Percentiles rank a stretch among this genome's conserved stretches.
Evolutionary conservation across 2,329 filamentous ascomycete species (phyloP).

Genomic region (Diplodia mutila): DNA sequence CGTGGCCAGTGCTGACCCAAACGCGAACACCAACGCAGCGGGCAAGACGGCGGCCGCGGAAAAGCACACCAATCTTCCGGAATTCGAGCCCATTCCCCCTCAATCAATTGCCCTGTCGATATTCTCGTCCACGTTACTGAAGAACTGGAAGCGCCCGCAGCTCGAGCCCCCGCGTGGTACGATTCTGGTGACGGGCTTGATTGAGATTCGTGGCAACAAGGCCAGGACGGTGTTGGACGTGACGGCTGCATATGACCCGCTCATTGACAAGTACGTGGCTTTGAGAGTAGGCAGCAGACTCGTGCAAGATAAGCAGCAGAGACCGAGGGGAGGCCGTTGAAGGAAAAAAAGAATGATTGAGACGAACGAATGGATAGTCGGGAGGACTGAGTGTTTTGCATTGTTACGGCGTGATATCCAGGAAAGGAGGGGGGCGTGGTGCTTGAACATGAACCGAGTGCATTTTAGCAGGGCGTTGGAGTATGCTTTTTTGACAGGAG

Average conservation of each 20-base stretch:
- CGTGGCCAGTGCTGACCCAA: background rate
- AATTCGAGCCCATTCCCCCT: conserved; percentile 21
- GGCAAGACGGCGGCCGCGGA: conserved; percentile 12
- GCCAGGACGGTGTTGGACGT: conserved; percentile 52
- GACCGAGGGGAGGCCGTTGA: conserved; percentile 16
- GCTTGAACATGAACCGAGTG: background rate
- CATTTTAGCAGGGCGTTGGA: conserved; percentile 21
- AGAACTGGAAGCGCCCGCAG: conserved; percentile 35
- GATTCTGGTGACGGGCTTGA: conserved; percentile 49
- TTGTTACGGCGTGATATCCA: background rate
- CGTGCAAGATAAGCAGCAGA: conserved; percentile 10
- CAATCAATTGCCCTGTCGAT: conserved; percentile 25
- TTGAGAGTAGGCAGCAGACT: conserved; percentile 27
- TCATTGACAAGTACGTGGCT: conserved; percentile 42
- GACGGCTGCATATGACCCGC: conserved; percentile 50
- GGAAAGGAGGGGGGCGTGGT: conserved; percentile 5
- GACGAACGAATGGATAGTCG: background rate
- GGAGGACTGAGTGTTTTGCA: conserved; percentile 13
- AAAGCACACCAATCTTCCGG: conserved; percentile 24
- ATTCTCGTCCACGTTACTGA: conserved; percentile 15
- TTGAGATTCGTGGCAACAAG: conserved; percentile 50
- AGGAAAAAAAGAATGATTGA: background rate
- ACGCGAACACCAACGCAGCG: conserved; percentile 2
- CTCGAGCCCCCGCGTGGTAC: conserved; percentile 49
- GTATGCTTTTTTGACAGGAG: background rate